Conservation (phyloP, 805 yeast genomes). For the Scheffersomyces amazonensis region DNA sequence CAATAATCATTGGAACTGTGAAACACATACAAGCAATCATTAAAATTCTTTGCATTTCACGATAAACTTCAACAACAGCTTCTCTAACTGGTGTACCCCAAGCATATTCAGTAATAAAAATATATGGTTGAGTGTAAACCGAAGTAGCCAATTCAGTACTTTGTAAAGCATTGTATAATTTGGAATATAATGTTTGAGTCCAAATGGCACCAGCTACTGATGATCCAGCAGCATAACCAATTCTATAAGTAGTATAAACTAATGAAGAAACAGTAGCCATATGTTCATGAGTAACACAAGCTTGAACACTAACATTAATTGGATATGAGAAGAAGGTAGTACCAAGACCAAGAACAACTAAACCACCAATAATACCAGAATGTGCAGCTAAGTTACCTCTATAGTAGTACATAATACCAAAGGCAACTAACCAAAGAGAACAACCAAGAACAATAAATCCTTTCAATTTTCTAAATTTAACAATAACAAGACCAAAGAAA, state of each 20-base stretch:
- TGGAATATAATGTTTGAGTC: slow-evolving; percentile 55
- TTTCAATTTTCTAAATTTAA: slow-evolving; percentile 53
- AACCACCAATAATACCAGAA: slow-evolving; percentile 62
- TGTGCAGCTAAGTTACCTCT: slow-evolving; percentile 45
- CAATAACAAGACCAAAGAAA: slow-evolving; percentile 50
- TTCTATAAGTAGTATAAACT: slow-evolving; percentile 54
- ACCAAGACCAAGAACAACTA: slow-evolving; percentile 66
- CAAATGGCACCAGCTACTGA: slow-evolving; percentile 70
- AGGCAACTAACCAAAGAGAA: slow-evolving; percentile 53
- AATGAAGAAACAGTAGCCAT: slow-evolving; percentile 62
- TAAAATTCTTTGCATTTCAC: slow-evolving; percentile 56
- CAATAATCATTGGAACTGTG: slow-evolving; percentile 48
- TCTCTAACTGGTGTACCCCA: slow-evolving; percentile 66
- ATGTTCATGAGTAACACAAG: slow-evolving; percentile 53
- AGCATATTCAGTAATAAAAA: slow-evolving; percentile 43
- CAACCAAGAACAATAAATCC: slow-evolving; percentile 60
- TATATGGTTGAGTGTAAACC: slow-evolving; percentile 45
- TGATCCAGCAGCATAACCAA: slow-evolving; percentile 64
- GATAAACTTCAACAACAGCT: slow-evolving; percentile 57
- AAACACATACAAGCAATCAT: slow-evolving; percentile 54
- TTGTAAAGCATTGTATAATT: slow-evolving; percentile 32
- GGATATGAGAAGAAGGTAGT: slow-evolving; percentile 72
- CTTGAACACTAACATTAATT: slow-evolving; percentile 57
- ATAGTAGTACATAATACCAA: slow-evolving; percentile 58
- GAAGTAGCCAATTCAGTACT: slow-evolving; percentile 20